Evolutionary conservation across 306 rosid genomes (phyloP), one percentile per base, ranked within the genome.

Genomic region (Lathyrus oleraceus): DNA sequence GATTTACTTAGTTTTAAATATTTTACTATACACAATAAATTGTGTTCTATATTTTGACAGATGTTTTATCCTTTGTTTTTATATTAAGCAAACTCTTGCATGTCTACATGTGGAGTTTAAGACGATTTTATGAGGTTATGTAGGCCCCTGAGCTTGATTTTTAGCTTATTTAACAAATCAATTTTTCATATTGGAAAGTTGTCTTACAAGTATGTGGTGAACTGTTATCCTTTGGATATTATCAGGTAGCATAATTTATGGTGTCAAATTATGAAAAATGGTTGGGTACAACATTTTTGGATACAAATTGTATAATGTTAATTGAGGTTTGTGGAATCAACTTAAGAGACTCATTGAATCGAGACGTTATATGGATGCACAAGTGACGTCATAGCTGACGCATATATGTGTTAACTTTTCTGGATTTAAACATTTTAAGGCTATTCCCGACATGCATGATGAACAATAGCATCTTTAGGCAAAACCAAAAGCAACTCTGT

Each of bases 371-470:
- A 60, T 60, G 47, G n/a, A 60, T 35, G 43, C 65, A 59, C 63
- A 58, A 30, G 42, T n/a, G 20, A 30, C 28, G 19, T 35, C 66
- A 28, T 58, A 58, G 12, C 40, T 16, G 9, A 49, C 4, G 8
- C 21, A 8, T 43, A 44, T 58, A 43, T 56, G 65, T 49, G 6
- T 20, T 43, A 10, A 15, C 42, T 38, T 60, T 1, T 52, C 7
- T 52, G 14, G 6, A 25, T 66, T 58, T 61, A 36, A 67, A 67
- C 30, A 59, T 47, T 20, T 67, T 45, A 45, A 42, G 69, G 20
- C 16, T 67, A n/a, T 23, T 47, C 44, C 38, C 48, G 56, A 67
- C 56, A 44, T 48, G 60, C 56, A 10, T 47, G 25, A 36, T 47
- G 68, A 32, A 19, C 39, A 14, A 16, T 16, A 23, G 35, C 13